Base-by-base conservation (phyloP, 345 rosid genomes). In the Sapria himalayana region DNA sequence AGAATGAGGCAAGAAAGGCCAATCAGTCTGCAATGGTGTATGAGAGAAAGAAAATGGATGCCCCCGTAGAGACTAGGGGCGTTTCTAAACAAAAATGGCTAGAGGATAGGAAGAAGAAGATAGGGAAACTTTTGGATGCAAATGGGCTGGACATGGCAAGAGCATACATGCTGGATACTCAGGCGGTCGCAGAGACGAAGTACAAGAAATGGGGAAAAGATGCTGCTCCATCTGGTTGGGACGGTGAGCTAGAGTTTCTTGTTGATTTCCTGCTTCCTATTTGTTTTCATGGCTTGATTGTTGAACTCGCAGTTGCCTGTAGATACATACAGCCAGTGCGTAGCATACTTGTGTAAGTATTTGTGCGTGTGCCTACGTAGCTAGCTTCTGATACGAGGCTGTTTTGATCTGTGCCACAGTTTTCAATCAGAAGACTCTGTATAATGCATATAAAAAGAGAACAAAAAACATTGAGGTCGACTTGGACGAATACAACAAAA, bases 131-230 rank as follows among this genome's bases (percentile, higher is more conserved):
- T 54, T 62, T 79, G 11, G 92, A 82, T 64, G 86, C 95, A 37
- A 89, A 79, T 54, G 95, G 86, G 39, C 68, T 89, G 70, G 95
- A 89, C 35, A 65, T 89, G 84, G 52, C 60, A 25, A 62, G 73
- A 24, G 81, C 93, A 25, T 79, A 64, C 48, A 82, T 79, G 92
- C 64, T 89, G 24, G 95, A 89, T 52, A 89, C 95, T 8, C 93
- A 79, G 48, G 93, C 74, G 63, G 72, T 76, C 19, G 95, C 95
- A 0, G 93, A 82, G 71, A 34, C 70, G 21, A 89, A 82, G 52
- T 89, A 82, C 56, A 79, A 89, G 67, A 89, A 89, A 37, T 79
- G 98, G 95, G 95, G 77, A 33, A 82, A 82, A 51, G 95, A 76
- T 48, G 86, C 93, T 14, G 93, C 95, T 20, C 95, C 98, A 20